phyloP scores from a whole-genome alignment of 768 basidiomycete genomes.

The Porphyrellus cyaneotinctus region DNA sequence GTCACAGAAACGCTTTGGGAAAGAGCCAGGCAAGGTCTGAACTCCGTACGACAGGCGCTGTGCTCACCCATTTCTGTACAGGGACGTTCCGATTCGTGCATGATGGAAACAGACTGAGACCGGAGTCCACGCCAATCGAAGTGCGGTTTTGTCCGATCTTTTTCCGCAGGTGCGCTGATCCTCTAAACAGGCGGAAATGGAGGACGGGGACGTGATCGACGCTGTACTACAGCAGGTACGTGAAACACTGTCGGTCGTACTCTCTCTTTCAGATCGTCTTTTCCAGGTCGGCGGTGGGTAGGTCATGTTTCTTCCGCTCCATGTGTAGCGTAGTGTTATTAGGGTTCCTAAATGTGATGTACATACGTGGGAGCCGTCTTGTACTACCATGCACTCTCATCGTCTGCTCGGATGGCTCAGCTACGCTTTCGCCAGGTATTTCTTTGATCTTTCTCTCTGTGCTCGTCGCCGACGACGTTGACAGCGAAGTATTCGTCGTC shows the following conservation, averaged over 20 bases:
- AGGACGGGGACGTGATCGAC: conserved; percentile 62
- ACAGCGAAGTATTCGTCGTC: conserved; percentile 76
- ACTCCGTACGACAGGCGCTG: neutral
- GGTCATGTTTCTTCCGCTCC: neutral
- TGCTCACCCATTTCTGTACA: conserved; percentile 19
- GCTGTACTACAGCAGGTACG: conserved; percentile 54
- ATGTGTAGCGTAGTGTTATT: neutral
- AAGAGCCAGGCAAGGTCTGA: conserved; percentile 46
- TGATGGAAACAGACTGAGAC: conserved; percentile 47
- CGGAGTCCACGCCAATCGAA: conserved; percentile 49
- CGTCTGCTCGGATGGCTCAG: conserved; percentile 73
- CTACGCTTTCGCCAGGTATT: conserved; percentile 80
- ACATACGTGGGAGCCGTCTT: conserved; percentile 2
- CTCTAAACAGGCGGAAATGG: conserved; percentile 45
- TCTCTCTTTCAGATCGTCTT: neutral
- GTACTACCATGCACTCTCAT: conserved; percentile 11
- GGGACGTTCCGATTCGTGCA: conserved; percentile 62
- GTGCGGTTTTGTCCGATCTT: conserved; percentile 35
- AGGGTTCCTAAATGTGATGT: neutral
- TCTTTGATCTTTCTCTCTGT: neutral
- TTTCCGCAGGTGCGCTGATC: neutral
- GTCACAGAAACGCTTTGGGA: conserved; percentile 53
- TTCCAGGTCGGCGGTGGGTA: conserved; percentile 22
- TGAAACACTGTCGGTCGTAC: conserved; percentile 1
- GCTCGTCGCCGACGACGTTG: neutral